Evolutionary conservation across 257 asterid species (phyloP).

Genomic region (Dorcoceras hygrometricum): DNA sequence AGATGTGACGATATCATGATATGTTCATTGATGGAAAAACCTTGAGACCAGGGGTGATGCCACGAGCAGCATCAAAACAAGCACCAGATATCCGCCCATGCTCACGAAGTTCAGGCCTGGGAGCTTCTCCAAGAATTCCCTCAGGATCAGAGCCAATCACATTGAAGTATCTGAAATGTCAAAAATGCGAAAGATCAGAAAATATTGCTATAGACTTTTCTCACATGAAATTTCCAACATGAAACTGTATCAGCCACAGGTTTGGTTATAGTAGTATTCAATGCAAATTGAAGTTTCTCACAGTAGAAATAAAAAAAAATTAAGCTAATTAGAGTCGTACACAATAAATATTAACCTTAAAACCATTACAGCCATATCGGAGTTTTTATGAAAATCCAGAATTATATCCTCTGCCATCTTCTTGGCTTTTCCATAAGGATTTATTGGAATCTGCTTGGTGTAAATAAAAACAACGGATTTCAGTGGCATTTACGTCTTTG

Average conservation of each 20-base stretch:
- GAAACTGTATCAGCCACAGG: too few species aligned
- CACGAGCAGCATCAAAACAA: slow-evolving; percentile 94
- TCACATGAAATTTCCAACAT: too few species aligned
- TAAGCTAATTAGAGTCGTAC: too few species aligned
- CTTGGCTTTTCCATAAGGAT: slow-evolving; percentile 99
- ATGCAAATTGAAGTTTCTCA: neutral
- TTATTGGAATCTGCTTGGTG: slow-evolving; percentile 64
- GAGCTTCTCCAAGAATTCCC: slow-evolving; percentile 96
- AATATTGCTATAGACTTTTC: too few species aligned
- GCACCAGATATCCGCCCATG: slow-evolving; percentile 95
- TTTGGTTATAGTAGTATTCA: too few species aligned
- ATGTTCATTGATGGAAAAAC: slow-evolving; percentile 30
- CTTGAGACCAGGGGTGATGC: slow-evolving; percentile 78
- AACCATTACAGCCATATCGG: slow-evolving; percentile 93
- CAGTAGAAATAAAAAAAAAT: too few species aligned
- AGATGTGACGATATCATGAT: too few species aligned
- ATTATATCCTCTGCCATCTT: slow-evolving; percentile 97
- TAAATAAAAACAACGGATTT: slow-evolving; percentile 17
- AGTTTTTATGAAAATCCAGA: slow-evolving; percentile 77
- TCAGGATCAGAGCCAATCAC: slow-evolving; percentile 94
- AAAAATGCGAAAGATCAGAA: neutral
- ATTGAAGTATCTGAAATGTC: slow-evolving; percentile 72
- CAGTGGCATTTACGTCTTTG: slow-evolving; percentile 1
- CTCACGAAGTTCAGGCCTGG: slow-evolving; percentile 83
- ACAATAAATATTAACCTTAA: slow-evolving; percentile 46